phyloP scores from a whole-genome alignment of 2,329 filamentous ascomycete genomes.

The Neophaeococcomyces mojaviensis region DNA sequence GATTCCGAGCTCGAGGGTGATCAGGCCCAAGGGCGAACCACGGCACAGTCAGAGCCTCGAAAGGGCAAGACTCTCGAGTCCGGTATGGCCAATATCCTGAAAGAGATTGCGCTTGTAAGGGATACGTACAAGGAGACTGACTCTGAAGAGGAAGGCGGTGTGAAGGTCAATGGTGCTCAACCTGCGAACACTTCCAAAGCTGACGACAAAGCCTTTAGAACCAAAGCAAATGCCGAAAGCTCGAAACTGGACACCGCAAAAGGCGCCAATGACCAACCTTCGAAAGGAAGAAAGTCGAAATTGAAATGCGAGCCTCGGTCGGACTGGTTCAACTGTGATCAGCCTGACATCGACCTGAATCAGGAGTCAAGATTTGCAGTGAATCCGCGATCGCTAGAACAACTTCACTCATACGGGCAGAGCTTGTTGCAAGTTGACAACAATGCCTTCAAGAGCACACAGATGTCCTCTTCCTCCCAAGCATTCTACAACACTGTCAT shows the following conservation, averaged over 20 bases:
- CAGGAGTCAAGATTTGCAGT: constrained; percentile 15
- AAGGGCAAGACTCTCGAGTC: constrained; percentile 34
- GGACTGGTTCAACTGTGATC: constrained; percentile 21
- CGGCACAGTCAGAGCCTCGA: background rate
- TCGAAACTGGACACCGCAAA: background rate
- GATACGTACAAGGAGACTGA: constrained; percentile 21
- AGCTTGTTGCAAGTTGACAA: constrained; percentile 71
- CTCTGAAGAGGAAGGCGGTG: constrained; percentile 27
- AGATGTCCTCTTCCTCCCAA: constrained; percentile 73
- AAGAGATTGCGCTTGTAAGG: constrained; percentile 38
- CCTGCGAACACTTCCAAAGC: constrained; percentile 35
- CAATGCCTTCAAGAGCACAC: constrained; percentile 61
- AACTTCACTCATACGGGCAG: constrained; percentile 60
- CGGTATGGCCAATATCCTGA: constrained; percentile 27
- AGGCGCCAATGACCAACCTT: constrained; percentile 29
- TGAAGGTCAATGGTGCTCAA: constrained; percentile 20
- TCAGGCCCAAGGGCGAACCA: background rate
- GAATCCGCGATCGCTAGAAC: constrained; percentile 29
- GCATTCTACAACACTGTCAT: constrained; percentile 98
- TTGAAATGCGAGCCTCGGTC: constrained; percentile 21
- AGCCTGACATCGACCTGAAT: constrained; percentile 12
- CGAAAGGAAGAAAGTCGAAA: constrained; percentile 28
- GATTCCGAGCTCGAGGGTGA: constrained; percentile 39
- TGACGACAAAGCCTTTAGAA: constrained; percentile 16
- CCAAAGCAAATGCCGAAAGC: constrained; percentile 29